Evolutionary conservation across 192 early-diverging fungal genomes (phyloP).

Genomic region (Linnemannia elongata): DNA sequence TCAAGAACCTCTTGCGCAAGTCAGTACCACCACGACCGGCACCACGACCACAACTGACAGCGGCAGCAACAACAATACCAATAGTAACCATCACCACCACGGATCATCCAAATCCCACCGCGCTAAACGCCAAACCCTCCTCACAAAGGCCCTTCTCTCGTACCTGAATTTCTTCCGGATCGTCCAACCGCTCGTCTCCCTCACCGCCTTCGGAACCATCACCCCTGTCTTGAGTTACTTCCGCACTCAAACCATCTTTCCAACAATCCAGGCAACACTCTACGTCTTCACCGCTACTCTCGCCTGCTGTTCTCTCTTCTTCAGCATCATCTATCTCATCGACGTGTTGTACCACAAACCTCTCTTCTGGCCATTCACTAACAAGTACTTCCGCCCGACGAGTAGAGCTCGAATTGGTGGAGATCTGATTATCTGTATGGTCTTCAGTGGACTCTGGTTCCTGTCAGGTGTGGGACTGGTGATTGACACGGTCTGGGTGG

Average conservation of each 20-base stretch:
- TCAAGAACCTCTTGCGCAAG: not conserved
- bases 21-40: not conserved
- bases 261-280: constrained; percentile 46
- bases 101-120: not conserved
- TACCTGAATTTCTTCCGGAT: constrained; percentile 48
- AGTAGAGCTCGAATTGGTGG: constrained; percentile 44
- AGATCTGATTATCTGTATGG: constrained; percentile 50
- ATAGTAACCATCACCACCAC: not conserved
- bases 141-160: constrained; percentile 42
- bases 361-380: constrained; percentile 51
- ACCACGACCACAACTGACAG: not conserved
- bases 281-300: constrained; percentile 42
- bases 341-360: constrained; percentile 48
- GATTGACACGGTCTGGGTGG: constrained; percentile 45
- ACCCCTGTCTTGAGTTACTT: constrained; percentile 45
- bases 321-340: constrained; percentile 35
- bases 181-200: constrained; percentile 39
- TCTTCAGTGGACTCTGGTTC: constrained; percentile 54
- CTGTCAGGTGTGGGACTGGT: constrained; percentile 36
- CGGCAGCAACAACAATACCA: not conserved
- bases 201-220: constrained; percentile 40
- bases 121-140: constrained; percentile 16
- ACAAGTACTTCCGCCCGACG: constrained; percentile 41
- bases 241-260: constrained; percentile 45
- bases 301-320: constrained; percentile 48